Base-by-base conservation (phyloP, 768 basidiomycete species). In the Lentinula detonsa region DNA sequence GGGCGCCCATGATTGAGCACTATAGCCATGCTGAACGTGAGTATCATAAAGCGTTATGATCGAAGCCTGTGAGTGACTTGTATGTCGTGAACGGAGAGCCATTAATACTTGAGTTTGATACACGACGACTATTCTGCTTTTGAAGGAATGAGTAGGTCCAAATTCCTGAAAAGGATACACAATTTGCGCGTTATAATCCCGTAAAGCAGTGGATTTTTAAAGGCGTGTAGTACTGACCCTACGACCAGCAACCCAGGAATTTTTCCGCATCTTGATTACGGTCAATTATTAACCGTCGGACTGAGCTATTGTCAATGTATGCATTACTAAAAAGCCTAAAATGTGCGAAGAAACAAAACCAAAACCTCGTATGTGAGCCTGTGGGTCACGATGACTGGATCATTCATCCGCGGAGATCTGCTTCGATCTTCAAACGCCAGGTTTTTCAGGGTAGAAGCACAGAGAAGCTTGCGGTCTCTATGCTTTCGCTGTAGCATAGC, bases 1-100 rank as follows among this genome's bases (percentile, higher is more conserved):
- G 33, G 89, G 89, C 56, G 85, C 85, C 88, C 88, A 91, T n/a
- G 88, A 80, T 57, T 87, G 84, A 28, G 55, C 18, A 1, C 76
- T 78, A 53, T 76, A 76, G 9, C 86, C 85, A 37, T 80, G 84
- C 28, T 43, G 49, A n/a, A 50, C 48, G 18, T 60, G 43, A 21
- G 85, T 77, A 63, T 91, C 89, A 68, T 89, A 91, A 15, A 91
- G 74, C 15, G 76, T 83, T 62, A 91, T 85, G 51, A 75, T 18
- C 2, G 49, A 33, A 23, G 59, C 37, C 9, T 42, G 13, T 6
- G 49, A 52, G 28, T 52, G 35, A 52, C 50, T 39, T 16, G 59
- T 15, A 59, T 59, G 57, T 33, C 37, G 43, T 15, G 40, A 10
- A 9, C 28, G 55, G 31, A 4, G 33, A 33, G 42, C 11, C 55